Evolutionary conservation across 257 asterid species (phyloP), one percentile per base, ranked within the genome.

Genomic region (Lithospermum erythrorhizon): DNA sequence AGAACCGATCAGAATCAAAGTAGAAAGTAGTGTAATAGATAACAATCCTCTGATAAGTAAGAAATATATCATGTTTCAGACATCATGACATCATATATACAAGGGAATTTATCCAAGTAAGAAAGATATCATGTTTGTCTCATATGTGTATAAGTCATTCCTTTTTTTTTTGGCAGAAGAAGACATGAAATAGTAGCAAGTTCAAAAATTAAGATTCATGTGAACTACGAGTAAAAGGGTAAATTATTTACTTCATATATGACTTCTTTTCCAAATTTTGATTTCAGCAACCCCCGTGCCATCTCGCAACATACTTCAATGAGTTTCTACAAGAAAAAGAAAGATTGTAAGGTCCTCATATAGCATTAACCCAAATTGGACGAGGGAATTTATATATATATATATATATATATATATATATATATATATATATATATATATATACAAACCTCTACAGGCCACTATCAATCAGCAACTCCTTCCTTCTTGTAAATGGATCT

Each of bases 371-470:
- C 7, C 13, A 35, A 21, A 37, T 18, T 29, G 18, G 22, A 63
- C 8, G 62, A 51, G 60, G 35, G 20, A 21, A 11, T 61, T n/a
- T 27, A 27, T 27, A 27, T 25, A 27, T 27, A 27, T 27, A 27
- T 27, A 27, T 27, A 27, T n/a, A n/a, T 27, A 27, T 27, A 27
- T 25, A 27, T 27, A 27, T 27, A 27, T 27, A 27, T 27, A 27
- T 27, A 27, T 27, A 27, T 25, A 27, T 27, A 27, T 27, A 27
- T 27, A 27, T 27, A 27, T n/a, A n/a, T 66, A 55, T 49, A 59
- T 47, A 51, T 21, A 70, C 76, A 59, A 68, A 91, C 98, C 96
- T 88, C 93, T 37, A 95, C 98, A 91, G 85, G 57, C 94, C 98
- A 73, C 90, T 80, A 60, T 77, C 52, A 25, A 91, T 80, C 21